Percentiles rank a stretch among this genome's conserved stretches.
Evolutionary conservation across 1,139 yeast species (phyloP).

Genomic region (Lodderomyces parapsilosis): DNA sequence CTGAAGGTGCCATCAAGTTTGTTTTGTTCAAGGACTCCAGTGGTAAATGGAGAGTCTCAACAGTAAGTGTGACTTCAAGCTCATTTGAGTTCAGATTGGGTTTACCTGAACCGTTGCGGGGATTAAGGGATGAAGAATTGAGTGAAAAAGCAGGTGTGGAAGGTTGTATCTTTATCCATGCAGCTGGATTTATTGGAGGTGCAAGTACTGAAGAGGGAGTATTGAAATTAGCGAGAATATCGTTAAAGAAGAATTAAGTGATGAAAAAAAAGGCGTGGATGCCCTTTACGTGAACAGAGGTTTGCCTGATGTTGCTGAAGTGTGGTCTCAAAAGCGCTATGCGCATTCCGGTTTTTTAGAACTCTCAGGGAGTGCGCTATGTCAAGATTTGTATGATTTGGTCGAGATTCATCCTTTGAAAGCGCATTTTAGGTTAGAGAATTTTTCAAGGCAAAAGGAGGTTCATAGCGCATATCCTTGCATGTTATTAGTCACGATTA

Average conservation of each 20-base stretch:
- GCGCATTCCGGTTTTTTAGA: neutral
- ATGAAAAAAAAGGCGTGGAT: too few species aligned
- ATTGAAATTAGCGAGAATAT: slow-evolving; percentile 63
- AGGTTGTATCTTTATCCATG: slow-evolving; percentile 90
- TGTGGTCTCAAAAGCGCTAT: neutral
- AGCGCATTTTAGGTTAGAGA: too few species aligned
- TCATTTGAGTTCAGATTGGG: slow-evolving; percentile 86
- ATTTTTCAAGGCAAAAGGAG: too few species aligned
- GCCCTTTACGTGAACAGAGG: too few species aligned
- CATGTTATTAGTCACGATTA: neutral
- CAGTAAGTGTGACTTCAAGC: slow-evolving; percentile 72
- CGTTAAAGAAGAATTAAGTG: slow-evolving; percentile 15
- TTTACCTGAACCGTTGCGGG: slow-evolving; percentile 90
- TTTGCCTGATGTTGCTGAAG: too few species aligned
- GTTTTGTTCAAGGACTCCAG: slow-evolving; percentile 77
- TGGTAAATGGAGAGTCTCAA: slow-evolving; percentile 83
- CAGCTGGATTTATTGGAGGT: slow-evolving; percentile 98
- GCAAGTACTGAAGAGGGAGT: slow-evolving; percentile 80
- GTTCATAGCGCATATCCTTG: neutral
- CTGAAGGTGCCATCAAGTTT: slow-evolving; percentile 62
- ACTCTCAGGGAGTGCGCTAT: neutral
- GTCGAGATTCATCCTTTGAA: neutral
- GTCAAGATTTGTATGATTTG: neutral
- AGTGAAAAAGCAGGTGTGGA: slow-evolving; percentile 71
- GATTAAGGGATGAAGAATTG: slow-evolving; percentile 83